These are phyloP conservation scores for Vigna reflexopilosa DNA, from an alignment of 306 rosid genomes.

Conservation along the genomic window DNA sequence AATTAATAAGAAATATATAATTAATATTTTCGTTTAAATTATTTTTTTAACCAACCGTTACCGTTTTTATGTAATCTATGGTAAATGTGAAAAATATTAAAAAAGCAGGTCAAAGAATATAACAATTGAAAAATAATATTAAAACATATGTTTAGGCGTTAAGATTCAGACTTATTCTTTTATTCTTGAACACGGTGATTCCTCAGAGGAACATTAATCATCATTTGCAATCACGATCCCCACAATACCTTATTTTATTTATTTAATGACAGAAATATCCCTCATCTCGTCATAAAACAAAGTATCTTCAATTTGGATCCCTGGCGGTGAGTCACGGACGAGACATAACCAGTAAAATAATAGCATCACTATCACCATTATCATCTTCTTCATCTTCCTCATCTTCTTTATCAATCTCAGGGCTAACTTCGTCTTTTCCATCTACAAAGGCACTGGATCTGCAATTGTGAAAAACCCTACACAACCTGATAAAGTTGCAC, in stretches of 20 bases:
- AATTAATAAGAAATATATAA: too few relatives aligned
- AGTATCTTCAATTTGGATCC: neutral
- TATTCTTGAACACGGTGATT: neutral
- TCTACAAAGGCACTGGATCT: slow-evolving; percentile 32
- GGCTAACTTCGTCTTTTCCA: slow-evolving; percentile 17
- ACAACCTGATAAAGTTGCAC: neutral
- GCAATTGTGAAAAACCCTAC: slow-evolving; percentile 33
- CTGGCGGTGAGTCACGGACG: neutral
- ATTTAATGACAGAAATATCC: neutral
- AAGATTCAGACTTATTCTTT: slow-evolving; percentile 8
- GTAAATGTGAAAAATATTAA: too few relatives aligned
- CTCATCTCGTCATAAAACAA: neutral
- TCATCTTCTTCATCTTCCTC: neutral
- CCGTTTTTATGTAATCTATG: too few relatives aligned
- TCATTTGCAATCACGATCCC: neutral
- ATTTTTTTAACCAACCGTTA: too few relatives aligned
- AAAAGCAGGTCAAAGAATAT: too few relatives aligned
- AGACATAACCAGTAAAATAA: neutral
- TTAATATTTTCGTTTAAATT: too few relatives aligned
- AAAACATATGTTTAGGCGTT: neutral
- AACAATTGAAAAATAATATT: too few relatives aligned
- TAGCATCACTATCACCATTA: neutral
- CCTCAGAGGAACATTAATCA: slow-evolving; percentile 1
- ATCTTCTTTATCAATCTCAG: neutral
- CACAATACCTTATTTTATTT: neutral